Evolutionary conservation across 768 basidiomycete genomes (phyloP).

Genomic region (Nidula microcarpa): DNA sequence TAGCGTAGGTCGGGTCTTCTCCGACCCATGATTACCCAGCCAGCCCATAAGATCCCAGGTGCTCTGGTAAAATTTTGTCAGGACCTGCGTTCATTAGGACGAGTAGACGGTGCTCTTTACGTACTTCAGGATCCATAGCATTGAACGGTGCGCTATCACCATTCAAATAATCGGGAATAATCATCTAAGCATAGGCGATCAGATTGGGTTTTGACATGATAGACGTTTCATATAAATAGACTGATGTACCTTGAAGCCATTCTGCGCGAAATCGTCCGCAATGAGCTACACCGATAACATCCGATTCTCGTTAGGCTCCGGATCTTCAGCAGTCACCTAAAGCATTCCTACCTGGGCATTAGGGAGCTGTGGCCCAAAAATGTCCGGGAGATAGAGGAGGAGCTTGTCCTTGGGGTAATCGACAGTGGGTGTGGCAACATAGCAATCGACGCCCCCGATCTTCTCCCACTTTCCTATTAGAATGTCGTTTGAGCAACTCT

Average conservation of each 20-base stretch:
- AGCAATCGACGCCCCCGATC: conserved; percentile 45
- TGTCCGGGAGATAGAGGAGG: conserved; percentile 50
- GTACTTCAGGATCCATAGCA: too few species aligned
- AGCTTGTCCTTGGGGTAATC: conserved; percentile 55
- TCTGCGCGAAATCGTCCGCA: conserved; percentile 38
- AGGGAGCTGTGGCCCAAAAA: conserved; percentile 44
- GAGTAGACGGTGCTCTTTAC: too few species aligned
- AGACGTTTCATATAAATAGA: too few species aligned
- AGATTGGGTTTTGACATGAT: too few species aligned
- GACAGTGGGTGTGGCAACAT: conserved; percentile 48
- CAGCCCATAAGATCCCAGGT: conserved; percentile 38
- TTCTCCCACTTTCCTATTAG: conserved; percentile 40
- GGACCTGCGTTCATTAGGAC: too few species aligned
- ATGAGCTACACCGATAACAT: conserved; percentile 24
- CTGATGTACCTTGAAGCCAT: conserved; percentile 38
- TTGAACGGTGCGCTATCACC: too few species aligned
- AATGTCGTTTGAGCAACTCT: too few species aligned
- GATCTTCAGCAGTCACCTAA: not conserved
- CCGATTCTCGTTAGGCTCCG: not conserved
- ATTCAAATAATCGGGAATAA: too few species aligned
- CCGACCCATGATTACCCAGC: conserved; percentile 37
- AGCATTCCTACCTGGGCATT: conserved; percentile 38
- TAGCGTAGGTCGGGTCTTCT: conserved; percentile 40
- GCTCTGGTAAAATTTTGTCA: conserved; percentile 8
- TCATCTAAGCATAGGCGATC: too few species aligned